Evolutionary conservation across 306 rosid species (phyloP).

Genomic region (Medicago truncatula): MtrunA17r5.0-ANR NC_053043.1:1059501-1060000

Average conservation of each 20-base stretch:
- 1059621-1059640: constrained; percentile 28
- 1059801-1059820: background rate
- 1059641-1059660: constrained; percentile 19
- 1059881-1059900: constrained; percentile 23
- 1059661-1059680: background rate
- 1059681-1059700: background rate
- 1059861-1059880: constrained; percentile 1
- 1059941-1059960: constrained; percentile 78
- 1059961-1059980: constrained; percentile 87
- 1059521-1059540: constrained; percentile 94
- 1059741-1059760: background rate
- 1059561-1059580: background rate
- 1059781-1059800: background rate
- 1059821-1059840: background rate
- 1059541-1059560: constrained; percentile 59
- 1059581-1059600: constrained; percentile 26
- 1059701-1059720: background rate
- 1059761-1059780: constrained; percentile 10
- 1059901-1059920: constrained; percentile 28
- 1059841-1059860: background rate
- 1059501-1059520: constrained; percentile 84
- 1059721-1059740: background rate
- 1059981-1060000: constrained; percentile 78
- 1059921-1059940: constrained; percentile 89
- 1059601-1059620: constrained; percentile 1